Percentiles rank a stretch among this genome's conserved stretches.
phyloP scores from a whole-genome alignment of 352 stramenopile species.

The Phytophthora boehmeriae region DNA sequence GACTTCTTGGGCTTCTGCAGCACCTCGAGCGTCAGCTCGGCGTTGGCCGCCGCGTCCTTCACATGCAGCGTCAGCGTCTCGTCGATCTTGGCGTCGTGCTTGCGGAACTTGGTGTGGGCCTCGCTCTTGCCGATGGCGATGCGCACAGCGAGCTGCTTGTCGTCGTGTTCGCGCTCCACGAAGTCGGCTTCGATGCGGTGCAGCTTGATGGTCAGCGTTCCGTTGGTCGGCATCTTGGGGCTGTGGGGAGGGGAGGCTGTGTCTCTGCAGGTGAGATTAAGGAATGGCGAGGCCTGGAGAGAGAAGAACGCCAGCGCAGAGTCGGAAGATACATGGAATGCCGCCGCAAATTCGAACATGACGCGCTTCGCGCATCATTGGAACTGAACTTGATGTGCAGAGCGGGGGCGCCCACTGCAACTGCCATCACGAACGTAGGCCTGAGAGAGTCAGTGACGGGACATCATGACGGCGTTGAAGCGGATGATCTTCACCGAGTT shows the following conservation, averaged over 20 bases:
- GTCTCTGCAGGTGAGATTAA: background rate
- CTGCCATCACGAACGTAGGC: too few relatives aligned
- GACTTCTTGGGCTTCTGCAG: conserved; percentile 46
- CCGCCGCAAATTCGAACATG: background rate
- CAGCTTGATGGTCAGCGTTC: conserved; percentile 42
- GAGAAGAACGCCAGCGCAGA: background rate
- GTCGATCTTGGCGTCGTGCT: conserved; percentile 34
- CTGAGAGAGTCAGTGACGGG: too few relatives aligned
- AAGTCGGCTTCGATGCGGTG: conserved; percentile 39
- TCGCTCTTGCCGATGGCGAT: conserved; percentile 31
- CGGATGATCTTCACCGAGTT: background rate
- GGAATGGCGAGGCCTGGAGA: background rate
- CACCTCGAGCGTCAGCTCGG: conserved; percentile 54
- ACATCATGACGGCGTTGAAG: background rate
- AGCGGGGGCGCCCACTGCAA: too few relatives aligned
- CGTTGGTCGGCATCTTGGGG: conserved; percentile 38
- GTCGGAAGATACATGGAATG: background rate
- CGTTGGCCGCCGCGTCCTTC: conserved; percentile 24
- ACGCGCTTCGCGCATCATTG: background rate
- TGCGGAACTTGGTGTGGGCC: conserved; percentile 33
- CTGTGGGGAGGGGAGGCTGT: background rate
- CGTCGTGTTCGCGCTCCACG: conserved; percentile 15
- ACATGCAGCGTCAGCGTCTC: conserved; percentile 47
- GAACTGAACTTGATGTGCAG: too few relatives aligned
- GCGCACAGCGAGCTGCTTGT: conserved; percentile 32